Evolutionary conservation across 2,329 filamentous ascomycete species (phyloP), one percentile per base, ranked within the genome.

Genomic region (Plenodomus tracheiphilus): DNA sequence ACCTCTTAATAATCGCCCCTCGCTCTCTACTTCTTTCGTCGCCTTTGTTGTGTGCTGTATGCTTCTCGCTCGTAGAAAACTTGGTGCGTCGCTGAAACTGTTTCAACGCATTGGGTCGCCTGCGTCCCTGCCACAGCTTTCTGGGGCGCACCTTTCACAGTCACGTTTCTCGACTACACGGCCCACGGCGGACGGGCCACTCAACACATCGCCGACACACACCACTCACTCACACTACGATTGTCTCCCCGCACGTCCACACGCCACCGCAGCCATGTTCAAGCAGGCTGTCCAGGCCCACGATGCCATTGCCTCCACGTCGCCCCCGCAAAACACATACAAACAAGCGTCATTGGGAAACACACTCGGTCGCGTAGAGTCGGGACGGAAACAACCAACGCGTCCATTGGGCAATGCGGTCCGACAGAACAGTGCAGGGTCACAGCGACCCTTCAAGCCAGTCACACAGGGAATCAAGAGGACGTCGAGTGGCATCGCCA

Each of bases 401-500:
- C 68, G 64, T 51, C 64, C 69, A 8, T 52, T 70, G 43, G 58
- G 64, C 18, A 75, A 73, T 47, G 65, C 66, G 1, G 54, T 69
- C 11, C 71, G 66, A 45, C 66, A 61, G 34, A 65, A 61, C 36
- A 41, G 46, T 9, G 46, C 44, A 6, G 47, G 53, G 5, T 45
- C 47, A 16, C 47, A 47, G n/a, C 55, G 43, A 13, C 20, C 54
- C 25, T 43, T 51, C n/a, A 51, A 47, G 7, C 47, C 51, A 13
- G 28, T 60, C 21, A 46, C 49, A 19, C 57, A 68, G 38, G 74
- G 74, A 0, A 62, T 75, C 35, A 80, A 80, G 66, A 65, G 77
- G 40, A 77, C 71, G 6, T 71, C 75, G 17, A 77, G 70, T 58
- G 78, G 78, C 15, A 58, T 79, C 20, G 74, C 72, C 15, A 80